Conservation (phyloP, 2,329 filamentous ascomycete species). For the Alternaria arbusti region DNA sequence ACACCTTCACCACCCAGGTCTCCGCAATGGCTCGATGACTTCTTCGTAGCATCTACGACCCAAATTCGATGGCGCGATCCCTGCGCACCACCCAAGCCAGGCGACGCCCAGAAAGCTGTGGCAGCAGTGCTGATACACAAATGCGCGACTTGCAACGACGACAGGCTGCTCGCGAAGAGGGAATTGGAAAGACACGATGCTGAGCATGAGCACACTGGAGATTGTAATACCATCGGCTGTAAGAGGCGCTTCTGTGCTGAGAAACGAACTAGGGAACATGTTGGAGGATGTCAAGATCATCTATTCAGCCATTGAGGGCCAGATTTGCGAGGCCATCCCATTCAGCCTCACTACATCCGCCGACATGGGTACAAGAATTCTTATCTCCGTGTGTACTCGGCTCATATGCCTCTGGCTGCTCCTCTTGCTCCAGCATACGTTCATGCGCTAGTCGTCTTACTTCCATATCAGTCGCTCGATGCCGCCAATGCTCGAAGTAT, state of each 20-base stretch:
- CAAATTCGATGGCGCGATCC: conserved; percentile 33
- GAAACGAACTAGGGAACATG: not conserved
- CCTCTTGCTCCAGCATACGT: not conserved
- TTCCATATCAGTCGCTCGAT: not conserved
- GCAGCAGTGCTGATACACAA: conserved; percentile 20
- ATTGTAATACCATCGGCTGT: conserved; percentile 24
- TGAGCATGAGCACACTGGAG: conserved; percentile 33
- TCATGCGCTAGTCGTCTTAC: not conserved
- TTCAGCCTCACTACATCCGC: not conserved
- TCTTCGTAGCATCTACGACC: conserved; percentile 33
- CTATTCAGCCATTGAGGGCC: conserved; percentile 5
- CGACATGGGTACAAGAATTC: not conserved
- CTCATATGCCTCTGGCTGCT: not conserved
- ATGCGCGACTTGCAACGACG: conserved; percentile 31
- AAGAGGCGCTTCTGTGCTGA: conserved; percentile 34
- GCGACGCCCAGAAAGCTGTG: conserved; percentile 17
- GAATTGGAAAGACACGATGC: conserved; percentile 32
- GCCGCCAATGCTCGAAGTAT: not conserved
- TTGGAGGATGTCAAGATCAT: conserved; percentile 12
- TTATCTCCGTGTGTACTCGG: not conserved
- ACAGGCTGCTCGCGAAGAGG: conserved; percentile 29
- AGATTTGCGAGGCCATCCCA: not conserved
- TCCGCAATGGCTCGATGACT: conserved; percentile 11
- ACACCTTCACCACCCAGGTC: not conserved
- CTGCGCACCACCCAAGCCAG: conserved; percentile 10